A percentile compares a stretch with the other conserved stretches of the same genome.
Conservation (phyloP, 306 rosid species). For the Albizia julibrissin region DNA sequence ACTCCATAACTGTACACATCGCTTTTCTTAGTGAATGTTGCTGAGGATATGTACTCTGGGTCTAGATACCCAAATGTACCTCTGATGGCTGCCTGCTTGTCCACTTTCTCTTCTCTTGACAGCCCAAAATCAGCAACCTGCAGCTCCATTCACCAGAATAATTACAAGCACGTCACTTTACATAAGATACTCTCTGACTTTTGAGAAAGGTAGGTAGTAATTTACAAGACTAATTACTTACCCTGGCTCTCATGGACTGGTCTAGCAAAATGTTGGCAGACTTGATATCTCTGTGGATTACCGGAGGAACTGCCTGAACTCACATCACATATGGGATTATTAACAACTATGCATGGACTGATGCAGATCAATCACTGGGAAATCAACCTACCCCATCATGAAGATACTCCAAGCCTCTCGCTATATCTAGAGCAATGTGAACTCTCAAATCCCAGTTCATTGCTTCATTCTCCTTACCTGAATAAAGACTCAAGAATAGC, state of each 20-base stretch:
- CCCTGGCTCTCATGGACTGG: conserved; percentile 94
- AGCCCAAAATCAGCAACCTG: conserved; percentile 99
- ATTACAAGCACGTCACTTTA: background rate
- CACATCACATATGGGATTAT: conserved; percentile 1
- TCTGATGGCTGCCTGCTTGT: conserved; percentile 73
- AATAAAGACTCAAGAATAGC: conserved; percentile 17
- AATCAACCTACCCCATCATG: conserved; percentile 87
- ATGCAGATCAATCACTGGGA: background rate
- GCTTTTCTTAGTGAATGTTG: conserved; percentile 92
- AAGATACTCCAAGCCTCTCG: conserved; percentile 97
- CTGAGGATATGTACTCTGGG: conserved; percentile 89
- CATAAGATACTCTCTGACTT: background rate
- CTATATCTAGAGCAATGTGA: conserved; percentile 83
- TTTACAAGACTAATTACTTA: conserved; percentile 32
- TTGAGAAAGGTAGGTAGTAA: too few species aligned
- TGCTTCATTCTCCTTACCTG: conserved; percentile 64
- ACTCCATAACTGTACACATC: conserved; percentile 98
- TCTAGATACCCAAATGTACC: conserved; percentile 97
- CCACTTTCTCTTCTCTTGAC: conserved; percentile 95
- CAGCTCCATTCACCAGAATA: background rate
- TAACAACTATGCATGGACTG: conserved; percentile 10
- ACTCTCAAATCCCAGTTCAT: conserved; percentile 91
- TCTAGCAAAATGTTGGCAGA: conserved; percentile 88
- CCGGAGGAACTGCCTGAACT: conserved; percentile 94
- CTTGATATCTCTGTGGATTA: conserved; percentile 92